Conservation (phyloP, 257 asterid species). For the Handroanthus guayacan region DNA sequence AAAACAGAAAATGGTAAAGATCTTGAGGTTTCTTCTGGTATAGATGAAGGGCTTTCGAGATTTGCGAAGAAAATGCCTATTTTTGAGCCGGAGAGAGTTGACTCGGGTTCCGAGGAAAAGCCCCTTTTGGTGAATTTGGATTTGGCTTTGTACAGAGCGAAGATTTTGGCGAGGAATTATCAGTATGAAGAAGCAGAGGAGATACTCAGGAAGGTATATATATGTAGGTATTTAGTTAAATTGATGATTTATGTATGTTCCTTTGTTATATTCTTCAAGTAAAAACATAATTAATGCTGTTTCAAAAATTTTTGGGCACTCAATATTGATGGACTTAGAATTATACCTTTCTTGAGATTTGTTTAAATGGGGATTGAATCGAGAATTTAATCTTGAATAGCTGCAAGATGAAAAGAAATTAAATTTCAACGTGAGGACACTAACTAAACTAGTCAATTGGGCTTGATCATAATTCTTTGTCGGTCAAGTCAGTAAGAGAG, state of each 20-base stretch:
- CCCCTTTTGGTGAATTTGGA: constrained; percentile 88
- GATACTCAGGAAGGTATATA: constrained; percentile 69
- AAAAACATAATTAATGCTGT: too few relatives aligned
- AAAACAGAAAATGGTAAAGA: constrained; percentile 17
- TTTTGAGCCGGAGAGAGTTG: constrained; percentile 79
- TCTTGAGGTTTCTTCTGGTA: constrained; percentile 39
- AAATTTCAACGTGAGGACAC: too few relatives aligned
- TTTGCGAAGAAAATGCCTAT: constrained; percentile 86
- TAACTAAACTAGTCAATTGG: too few relatives aligned
- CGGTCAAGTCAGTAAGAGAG: too few relatives aligned
- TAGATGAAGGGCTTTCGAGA: constrained; percentile 68
- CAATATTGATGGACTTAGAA: not conserved
- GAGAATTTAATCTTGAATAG: too few relatives aligned
- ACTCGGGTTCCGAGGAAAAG: constrained; percentile 57
- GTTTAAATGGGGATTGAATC: too few relatives aligned
- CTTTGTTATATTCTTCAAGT: not conserved
- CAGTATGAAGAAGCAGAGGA: constrained; percentile 79
- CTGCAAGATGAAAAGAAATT: too few relatives aligned
- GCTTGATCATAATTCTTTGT: too few relatives aligned
- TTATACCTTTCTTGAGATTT: not conserved
- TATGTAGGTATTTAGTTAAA: not conserved
- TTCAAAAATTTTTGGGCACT: not conserved
- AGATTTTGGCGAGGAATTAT: constrained; percentile 63
- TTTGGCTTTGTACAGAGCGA: constrained; percentile 82
- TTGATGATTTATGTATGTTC: not conserved